Percentiles rank a stretch among this genome's conserved stretches.
Evolutionary conservation across 331 rosid genomes (phyloP).

Genomic region (Phaseolus coccineus): DNA sequence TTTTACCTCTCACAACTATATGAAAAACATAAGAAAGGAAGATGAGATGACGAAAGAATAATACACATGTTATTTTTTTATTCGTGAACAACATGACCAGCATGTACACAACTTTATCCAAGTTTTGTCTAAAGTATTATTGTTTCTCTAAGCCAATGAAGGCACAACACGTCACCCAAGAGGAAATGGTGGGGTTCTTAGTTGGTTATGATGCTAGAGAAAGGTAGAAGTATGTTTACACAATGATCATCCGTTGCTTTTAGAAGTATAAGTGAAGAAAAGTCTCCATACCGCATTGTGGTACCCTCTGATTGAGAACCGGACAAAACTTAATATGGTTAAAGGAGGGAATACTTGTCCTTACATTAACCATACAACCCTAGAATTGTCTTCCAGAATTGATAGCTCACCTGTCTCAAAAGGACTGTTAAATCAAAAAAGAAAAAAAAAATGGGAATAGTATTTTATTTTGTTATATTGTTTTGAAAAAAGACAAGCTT

Average conservation of each 20-base stretch:
- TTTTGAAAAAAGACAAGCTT: neutral
- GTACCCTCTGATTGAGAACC: conserved; percentile 36
- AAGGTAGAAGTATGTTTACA: conserved; percentile 39
- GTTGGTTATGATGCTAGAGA: conserved; percentile 42
- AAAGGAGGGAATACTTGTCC: conserved; percentile 49
- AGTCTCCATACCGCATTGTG: conserved; percentile 51
- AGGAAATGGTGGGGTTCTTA: conserved; percentile 22
- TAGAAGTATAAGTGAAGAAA: conserved; percentile 37
- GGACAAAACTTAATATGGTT: conserved; percentile 40
- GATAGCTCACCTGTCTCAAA: conserved; percentile 62
- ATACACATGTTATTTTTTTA: conserved; percentile 21
- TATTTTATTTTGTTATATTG: neutral
- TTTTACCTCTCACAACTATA: neutral
- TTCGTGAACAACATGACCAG: conserved; percentile 2
- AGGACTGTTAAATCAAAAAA: conserved; percentile 19
- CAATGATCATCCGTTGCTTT: conserved; percentile 36
- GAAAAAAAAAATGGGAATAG: conserved; percentile 1
- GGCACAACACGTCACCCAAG: conserved; percentile 39
- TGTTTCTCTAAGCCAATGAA: conserved; percentile 51
- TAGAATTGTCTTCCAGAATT: conserved; percentile 49
- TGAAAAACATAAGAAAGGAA: neutral
- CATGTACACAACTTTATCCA: conserved; percentile 22
- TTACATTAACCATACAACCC: conserved; percentile 39
- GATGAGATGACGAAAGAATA: conserved; percentile 20
- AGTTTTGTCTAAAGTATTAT: conserved; percentile 33